Evolutionary conservation across 2,329 filamentous ascomycete genomes (phyloP).

Genomic region (Bretziella fagacearum): DNA sequence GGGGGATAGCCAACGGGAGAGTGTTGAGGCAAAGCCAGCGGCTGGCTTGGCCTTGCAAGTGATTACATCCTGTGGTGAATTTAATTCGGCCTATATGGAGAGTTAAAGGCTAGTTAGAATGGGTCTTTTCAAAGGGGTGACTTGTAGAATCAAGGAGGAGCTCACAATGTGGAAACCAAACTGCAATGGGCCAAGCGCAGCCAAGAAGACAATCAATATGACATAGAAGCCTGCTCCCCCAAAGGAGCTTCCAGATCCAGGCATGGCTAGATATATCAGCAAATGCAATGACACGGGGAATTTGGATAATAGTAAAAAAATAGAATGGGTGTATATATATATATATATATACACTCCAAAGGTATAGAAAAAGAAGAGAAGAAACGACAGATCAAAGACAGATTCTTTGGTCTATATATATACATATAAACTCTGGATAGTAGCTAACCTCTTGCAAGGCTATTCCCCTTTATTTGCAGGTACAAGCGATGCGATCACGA

Average conservation of each 20-base stretch:
- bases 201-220: constrained; percentile 54
- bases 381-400: too few species aligned
- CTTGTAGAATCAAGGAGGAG: constrained; percentile 4
- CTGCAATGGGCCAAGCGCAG: constrained; percentile 75
- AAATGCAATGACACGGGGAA: background rate
- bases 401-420: background rate
- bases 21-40: constrained; percentile 21
- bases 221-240: constrained; percentile 40
- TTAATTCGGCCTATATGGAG: constrained; percentile 69
- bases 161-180: constrained; percentile 85
- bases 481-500: too few species aligned
- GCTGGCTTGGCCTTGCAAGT: constrained; percentile 49
- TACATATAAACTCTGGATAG: background rate
- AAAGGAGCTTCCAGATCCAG: background rate
- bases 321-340: background rate
- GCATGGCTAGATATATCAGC: background rate
- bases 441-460: too few species aligned
- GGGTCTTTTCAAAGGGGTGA: background rate
- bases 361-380: too few species aligned
- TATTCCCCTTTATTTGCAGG: too few species aligned
- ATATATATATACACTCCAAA: too few species aligned
- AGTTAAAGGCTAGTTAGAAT: background rate
- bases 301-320: background rate
- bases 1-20: constrained; percentile 19
- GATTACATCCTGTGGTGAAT: constrained; percentile 85